Evolutionary conservation across 2,329 filamentous ascomycete genomes (phyloP).

Genomic region (Pseudogymnoascus sp.): DNA sequence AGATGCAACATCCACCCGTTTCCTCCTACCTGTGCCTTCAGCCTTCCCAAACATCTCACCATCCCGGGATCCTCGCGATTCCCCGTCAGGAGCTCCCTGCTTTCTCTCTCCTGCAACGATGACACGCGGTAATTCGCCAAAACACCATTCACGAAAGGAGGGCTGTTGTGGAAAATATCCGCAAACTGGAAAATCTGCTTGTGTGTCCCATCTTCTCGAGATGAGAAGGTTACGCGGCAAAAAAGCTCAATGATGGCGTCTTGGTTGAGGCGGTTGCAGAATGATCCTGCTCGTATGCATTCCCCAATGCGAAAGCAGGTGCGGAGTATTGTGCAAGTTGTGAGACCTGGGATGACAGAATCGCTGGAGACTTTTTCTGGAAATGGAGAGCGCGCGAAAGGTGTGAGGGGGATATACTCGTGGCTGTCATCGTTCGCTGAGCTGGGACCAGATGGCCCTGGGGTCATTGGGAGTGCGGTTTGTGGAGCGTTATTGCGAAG

Average conservation of each 20-base stretch:
- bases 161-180: slow-evolving; percentile 53
- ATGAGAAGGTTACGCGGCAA: slow-evolving; percentile 51
- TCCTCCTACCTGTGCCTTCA: slow-evolving; percentile 37
- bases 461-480: background rate
- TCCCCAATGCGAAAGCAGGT: slow-evolving; percentile 60
- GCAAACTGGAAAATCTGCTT: slow-evolving; percentile 59
- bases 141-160: slow-evolving; percentile 44
- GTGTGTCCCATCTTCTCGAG: slow-evolving; percentile 40
- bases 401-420: slow-evolving; percentile 28
- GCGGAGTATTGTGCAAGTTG: slow-evolving; percentile 40
- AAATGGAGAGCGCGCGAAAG: slow-evolving; percentile 46
- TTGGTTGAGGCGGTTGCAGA: slow-evolving; percentile 38
- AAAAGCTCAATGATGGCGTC: slow-evolving; percentile 58
- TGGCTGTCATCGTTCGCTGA: slow-evolving; percentile 20
- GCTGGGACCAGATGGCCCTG: background rate
- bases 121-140: slow-evolving; percentile 41
- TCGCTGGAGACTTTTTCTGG: slow-evolving; percentile 42
- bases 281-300: slow-evolving; percentile 42
- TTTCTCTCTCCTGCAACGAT: slow-evolving; percentile 40
- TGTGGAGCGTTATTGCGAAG: slow-evolving; percentile 1
- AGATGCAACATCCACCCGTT: slow-evolving; percentile 35
- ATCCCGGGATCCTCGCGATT: slow-evolving; percentile 26
- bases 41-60: slow-evolving; percentile 41
- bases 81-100: slow-evolving; percentile 33
- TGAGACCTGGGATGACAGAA: slow-evolving; percentile 47